phyloP scores from a whole-genome alignment of 768 basidiomycete genomes.

The Phlebiopsis gigantea region DNA sequence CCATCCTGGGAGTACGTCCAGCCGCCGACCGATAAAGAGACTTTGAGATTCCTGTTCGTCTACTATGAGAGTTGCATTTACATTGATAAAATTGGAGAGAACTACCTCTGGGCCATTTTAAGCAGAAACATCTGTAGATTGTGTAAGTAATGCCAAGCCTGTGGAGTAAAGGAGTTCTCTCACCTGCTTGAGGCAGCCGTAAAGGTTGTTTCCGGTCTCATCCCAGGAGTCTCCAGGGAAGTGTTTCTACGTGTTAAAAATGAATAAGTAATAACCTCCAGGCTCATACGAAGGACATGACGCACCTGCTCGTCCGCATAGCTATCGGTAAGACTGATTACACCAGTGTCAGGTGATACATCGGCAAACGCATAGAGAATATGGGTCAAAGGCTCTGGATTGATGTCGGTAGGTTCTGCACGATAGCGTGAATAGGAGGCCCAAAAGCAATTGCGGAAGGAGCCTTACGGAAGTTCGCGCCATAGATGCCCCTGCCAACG shows the following conservation, averaged over 20 bases:
- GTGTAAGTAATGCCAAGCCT: background rate
- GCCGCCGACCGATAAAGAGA: conserved; percentile 50
- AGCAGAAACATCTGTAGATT: conserved; percentile 44
- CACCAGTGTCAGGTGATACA: conserved; percentile 53
- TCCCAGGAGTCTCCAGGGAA: conserved; percentile 69
- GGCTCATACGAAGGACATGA: background rate
- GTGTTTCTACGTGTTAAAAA: conserved; percentile 72
- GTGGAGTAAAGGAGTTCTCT: background rate
- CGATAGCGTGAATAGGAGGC: background rate
- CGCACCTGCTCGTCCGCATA: conserved; percentile 69
- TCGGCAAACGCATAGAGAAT: conserved; percentile 81
- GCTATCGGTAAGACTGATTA: conserved; percentile 60
- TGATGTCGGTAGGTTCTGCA: conserved; percentile 62
- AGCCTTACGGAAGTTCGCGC: conserved; percentile 26
- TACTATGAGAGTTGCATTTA: background rate
- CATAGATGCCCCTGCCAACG: conserved; percentile 25
- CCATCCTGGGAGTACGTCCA: conserved; percentile 70
- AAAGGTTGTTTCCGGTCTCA: conserved; percentile 72
- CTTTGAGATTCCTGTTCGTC: conserved; percentile 40
- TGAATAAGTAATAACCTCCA: no score
- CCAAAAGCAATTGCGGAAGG: background rate
- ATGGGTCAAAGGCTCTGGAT: conserved; percentile 58
- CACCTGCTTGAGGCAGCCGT: conserved; percentile 82
- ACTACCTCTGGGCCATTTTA: conserved; percentile 47
- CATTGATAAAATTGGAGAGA: background rate